Evolutionary conservation across 2,329 filamentous ascomycete genomes (phyloP), one percentile per base, ranked within the genome.

Genomic region (Domatiomyces globalis): DNA sequence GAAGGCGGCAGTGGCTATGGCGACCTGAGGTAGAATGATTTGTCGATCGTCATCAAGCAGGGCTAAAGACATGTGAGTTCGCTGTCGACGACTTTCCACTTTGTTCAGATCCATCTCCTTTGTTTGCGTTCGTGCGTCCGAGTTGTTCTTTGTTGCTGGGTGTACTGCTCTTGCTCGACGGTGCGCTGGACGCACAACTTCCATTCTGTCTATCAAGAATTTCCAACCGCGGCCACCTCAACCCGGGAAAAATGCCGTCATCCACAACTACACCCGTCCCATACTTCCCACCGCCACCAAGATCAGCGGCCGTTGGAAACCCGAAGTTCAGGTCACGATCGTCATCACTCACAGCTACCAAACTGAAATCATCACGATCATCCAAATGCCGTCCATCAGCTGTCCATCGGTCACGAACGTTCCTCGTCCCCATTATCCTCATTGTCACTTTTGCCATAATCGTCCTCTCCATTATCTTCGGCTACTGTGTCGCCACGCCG

Each of bases 401-500:
- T 22, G 19, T 57, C 5, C 50, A 17, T 36, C 51, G 54, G 17
- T 51, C 55, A 6, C 50, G 51, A 45, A 53, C 51, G 17, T 54
- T 57, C 25, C 54, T 56, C n/a, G 45, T 57, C 12, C 56, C 57
- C 8, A 46, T 55, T 17, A 49, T 56, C 18, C 49, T 60, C 25
- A 46, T 56, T 27, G 18, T 57, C 18, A 44, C 52, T n/a, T 60
- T 60, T 52, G 57, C 56, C 27, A 56, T 52, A 5, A 29, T 59
- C 29, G 54, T 60, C 51, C 56, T 60, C 5, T 53, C 49, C 2
- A 48, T 50, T 45, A 58, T 60, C 49, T 60, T 58, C 46, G 57
- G 57, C 2, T 60, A 60, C 53, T 60, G 58, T 48, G 55, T 59
- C 2, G 55, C 58, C 7, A 56, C 57, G 33, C 58, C 57, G 17